Evolutionary conservation across 768 basidiomycete species (phyloP).

Genomic region (Panaeolus papilionaceus): DNA sequence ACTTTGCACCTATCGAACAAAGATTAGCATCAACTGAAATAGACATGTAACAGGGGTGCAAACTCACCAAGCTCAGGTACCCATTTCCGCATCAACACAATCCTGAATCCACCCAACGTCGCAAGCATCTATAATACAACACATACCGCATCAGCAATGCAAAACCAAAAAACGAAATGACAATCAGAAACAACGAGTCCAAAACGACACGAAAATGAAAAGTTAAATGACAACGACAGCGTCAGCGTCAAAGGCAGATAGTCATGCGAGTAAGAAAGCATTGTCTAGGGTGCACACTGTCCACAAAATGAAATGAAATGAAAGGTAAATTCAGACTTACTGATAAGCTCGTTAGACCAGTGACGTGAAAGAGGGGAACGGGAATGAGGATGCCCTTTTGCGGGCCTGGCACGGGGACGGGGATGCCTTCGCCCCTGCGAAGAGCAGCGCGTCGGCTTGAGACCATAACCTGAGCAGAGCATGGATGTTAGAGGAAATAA

Average conservation of each 20-base stretch:
- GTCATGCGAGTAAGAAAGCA: too few relatives aligned
- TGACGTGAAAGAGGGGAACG: slow-evolving; percentile 74
- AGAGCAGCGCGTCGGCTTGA: slow-evolving; percentile 51
- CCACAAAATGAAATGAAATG: not conserved
- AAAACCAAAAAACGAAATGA: not conserved
- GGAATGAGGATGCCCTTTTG: slow-evolving; percentile 60
- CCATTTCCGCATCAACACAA: slow-evolving; percentile 65
- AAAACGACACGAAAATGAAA: slow-evolving; percentile 16
- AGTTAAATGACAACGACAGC: not conserved
- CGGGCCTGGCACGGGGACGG: slow-evolving; percentile 40
- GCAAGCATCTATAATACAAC: slow-evolving; percentile 51
- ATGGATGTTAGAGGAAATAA: slow-evolving; percentile 1
- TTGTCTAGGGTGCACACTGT: not conserved
- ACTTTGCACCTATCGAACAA: slow-evolving; percentile 2
- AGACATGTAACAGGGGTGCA: not conserved
- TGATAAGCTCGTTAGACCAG: slow-evolving; percentile 58
- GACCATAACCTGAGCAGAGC: slow-evolving; percentile 45
- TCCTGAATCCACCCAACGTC: slow-evolving; percentile 59
- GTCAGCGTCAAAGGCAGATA: not conserved
- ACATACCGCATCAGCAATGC: too few relatives aligned
- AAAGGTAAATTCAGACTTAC: slow-evolving; percentile 31
- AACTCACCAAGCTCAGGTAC: slow-evolving; percentile 54
- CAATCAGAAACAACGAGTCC: not conserved
- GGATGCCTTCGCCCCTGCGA: slow-evolving; percentile 52
- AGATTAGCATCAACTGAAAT: not conserved